Evolutionary conservation across 2,329 filamentous ascomycete species (phyloP).

Genomic region (Fusarium sp.): DNA sequence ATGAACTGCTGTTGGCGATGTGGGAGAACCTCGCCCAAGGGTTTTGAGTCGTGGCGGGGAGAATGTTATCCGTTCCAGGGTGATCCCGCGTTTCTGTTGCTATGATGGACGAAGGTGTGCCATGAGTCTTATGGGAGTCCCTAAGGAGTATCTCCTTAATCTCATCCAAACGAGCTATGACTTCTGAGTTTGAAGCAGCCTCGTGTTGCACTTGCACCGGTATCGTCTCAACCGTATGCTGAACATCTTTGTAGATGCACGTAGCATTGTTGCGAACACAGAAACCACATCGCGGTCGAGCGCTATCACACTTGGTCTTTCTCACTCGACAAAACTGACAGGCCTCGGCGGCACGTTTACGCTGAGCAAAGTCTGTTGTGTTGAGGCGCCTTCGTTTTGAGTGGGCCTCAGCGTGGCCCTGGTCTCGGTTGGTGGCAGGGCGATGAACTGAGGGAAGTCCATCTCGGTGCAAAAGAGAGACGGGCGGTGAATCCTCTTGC

Average conservation of each 20-base stretch:
- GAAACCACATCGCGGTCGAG: not conserved
- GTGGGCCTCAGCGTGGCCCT: not conserved
- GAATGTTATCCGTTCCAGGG: not conserved
- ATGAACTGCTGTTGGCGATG: not conserved
- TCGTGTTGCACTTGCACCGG: not conserved
- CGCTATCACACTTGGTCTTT: not conserved
- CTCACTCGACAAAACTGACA: not conserved
- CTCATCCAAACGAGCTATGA: not conserved
- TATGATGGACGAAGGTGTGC: not conserved
- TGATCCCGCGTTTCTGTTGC: not conserved
- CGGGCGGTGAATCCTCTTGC: not conserved
- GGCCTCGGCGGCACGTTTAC: not conserved
- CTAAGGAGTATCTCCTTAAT: not conserved
- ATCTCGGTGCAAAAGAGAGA: not conserved
- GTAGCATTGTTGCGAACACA: not conserved
- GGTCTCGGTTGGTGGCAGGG: not conserved
- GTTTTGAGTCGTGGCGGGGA: not conserved
- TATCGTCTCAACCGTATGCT: not conserved
- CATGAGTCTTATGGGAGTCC: not conserved
- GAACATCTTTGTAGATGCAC: not conserved
- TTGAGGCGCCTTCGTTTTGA: not conserved
- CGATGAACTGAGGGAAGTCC: not conserved
- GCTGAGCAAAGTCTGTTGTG: not conserved
- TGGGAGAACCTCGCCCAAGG: not conserved
- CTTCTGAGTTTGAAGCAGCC: not conserved